Evolutionary conservation across 768 basidiomycete species (phyloP).

Genomic region (Cantharellus cinnabarinus): DNA sequence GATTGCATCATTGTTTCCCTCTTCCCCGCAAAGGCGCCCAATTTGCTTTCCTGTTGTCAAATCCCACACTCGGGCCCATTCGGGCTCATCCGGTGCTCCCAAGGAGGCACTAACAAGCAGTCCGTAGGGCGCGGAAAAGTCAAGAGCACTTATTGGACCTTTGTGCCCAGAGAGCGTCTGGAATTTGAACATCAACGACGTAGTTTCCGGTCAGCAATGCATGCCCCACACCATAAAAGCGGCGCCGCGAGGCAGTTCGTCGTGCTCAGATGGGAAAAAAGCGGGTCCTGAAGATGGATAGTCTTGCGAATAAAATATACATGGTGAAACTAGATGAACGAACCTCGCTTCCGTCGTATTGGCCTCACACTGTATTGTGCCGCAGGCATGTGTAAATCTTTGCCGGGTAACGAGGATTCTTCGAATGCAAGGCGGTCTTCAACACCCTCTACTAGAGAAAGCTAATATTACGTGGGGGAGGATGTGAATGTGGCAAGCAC

Average conservation of each 20-base stretch:
- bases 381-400: not conserved
- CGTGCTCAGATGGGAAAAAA: conserved; percentile 93
- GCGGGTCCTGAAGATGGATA: conserved; percentile 43
- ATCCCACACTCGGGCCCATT: conserved; percentile 87
- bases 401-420: conserved; percentile 13
- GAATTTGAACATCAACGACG: not conserved
- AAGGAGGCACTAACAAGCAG: conserved; percentile 70
- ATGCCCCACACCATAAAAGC: conserved; percentile 79
- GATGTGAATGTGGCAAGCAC: conserved; percentile 15
- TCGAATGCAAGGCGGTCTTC: conserved; percentile 67
- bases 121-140: conserved; percentile 94
- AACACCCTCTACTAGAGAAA: conserved; percentile 61
- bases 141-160: conserved; percentile 68
- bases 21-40: conserved; percentile 33
- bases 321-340: not conserved
- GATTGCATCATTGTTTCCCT: conserved; percentile 63
- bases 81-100: conserved; percentile 32
- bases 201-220: not conserved
- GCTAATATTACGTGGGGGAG: not conserved
- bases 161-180: conserved; percentile 70
- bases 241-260: conserved; percentile 79
- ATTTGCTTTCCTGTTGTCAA: conserved; percentile 74
- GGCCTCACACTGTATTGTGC: not conserved
- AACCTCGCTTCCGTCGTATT: not conserved
- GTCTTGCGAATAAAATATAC: not conserved